phyloP scores from a whole-genome alignment of 768 basidiomycete genomes.

The Panellus pusillus region DNA sequence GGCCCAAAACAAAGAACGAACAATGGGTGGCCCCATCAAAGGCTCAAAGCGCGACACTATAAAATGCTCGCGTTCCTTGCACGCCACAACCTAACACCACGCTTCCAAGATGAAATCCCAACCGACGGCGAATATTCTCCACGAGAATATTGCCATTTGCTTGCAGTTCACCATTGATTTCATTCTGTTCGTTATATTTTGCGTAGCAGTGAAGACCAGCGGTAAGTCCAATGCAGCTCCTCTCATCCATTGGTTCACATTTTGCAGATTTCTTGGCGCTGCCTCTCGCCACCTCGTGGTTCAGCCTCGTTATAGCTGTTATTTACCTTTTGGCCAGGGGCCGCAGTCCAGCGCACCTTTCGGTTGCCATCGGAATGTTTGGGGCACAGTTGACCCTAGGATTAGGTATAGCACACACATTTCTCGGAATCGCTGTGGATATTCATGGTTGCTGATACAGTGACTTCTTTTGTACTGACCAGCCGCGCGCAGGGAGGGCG shows the following conservation, averaged over 20 bases:
- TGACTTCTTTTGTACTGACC: slow-evolving; percentile 24
- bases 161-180: no score
- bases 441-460: slow-evolving; percentile 11
- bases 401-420: slow-evolving; percentile 3
- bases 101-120: no score
- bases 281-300: slow-evolving; percentile 6
- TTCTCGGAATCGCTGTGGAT: no score
- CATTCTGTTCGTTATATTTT: background rate
- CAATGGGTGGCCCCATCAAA: no score
- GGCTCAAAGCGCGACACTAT: no score
- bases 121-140: no score
- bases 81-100: no score
- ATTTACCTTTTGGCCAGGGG: slow-evolving; percentile 8
- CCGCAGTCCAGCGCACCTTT: background rate
- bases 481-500: slow-evolving; percentile 26
- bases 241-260: background rate
- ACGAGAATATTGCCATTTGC: no score
- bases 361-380: background rate
- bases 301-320: background rate
- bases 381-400: background rate
- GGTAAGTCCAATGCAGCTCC: background rate
- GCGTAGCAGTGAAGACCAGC: background rate
- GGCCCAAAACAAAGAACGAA: no score
- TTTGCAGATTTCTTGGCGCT: slow-evolving; percentile 5
- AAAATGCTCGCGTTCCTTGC: no score